Conservation (phyloP, 495 filamentous ascomycete genomes). For the Penicillium parvum region DNA sequence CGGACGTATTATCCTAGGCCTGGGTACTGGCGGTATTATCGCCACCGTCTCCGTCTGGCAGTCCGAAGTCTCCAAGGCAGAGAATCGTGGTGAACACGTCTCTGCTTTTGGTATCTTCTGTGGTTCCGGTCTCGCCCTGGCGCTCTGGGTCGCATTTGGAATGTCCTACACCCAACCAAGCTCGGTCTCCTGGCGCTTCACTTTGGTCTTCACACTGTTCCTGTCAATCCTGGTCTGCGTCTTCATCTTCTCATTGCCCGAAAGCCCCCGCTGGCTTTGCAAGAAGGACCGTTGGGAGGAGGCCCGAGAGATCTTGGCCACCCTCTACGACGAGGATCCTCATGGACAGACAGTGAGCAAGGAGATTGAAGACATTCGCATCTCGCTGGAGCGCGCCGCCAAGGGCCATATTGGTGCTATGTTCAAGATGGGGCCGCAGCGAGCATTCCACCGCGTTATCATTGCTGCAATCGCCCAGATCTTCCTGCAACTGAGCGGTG, state of each 20-base stretch:
- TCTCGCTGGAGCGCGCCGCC: conserved; percentile 8
- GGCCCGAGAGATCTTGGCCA: conserved; percentile 19
- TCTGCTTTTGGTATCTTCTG: conserved; percentile 35
- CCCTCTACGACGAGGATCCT: conserved; percentile 14
- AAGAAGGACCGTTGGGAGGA: conserved; percentile 23
- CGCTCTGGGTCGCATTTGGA: conserved; percentile 9
- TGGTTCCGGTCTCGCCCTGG: conserved; percentile 20
- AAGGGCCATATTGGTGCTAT: conserved; percentile 16
- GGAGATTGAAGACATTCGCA: conserved; percentile 14
- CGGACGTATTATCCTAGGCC: conserved; percentile 34
- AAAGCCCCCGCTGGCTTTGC: conserved; percentile 38
- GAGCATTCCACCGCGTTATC: conserved; percentile 22
- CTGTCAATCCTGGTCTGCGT: conserved; percentile 41
- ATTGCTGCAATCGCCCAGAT: conserved; percentile 25
- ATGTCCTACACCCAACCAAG: conserved; percentile 10
- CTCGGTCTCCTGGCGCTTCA: conserved; percentile 38
- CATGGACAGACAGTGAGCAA: conserved; percentile 4
- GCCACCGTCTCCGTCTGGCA: conserved; percentile 42
- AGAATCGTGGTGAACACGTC: conserved; percentile 33
- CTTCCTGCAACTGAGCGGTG: conserved; percentile 19
- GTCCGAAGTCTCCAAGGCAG: conserved; percentile 31
- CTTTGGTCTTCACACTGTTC: conserved; percentile 42
- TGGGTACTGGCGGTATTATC: conserved; percentile 35
- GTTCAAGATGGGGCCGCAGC: conserved; percentile 13
- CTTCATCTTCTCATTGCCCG: conserved; percentile 30